Conservation (phyloP, 148 eudicot genomes). For the Persicaria maculosa region DNA sequence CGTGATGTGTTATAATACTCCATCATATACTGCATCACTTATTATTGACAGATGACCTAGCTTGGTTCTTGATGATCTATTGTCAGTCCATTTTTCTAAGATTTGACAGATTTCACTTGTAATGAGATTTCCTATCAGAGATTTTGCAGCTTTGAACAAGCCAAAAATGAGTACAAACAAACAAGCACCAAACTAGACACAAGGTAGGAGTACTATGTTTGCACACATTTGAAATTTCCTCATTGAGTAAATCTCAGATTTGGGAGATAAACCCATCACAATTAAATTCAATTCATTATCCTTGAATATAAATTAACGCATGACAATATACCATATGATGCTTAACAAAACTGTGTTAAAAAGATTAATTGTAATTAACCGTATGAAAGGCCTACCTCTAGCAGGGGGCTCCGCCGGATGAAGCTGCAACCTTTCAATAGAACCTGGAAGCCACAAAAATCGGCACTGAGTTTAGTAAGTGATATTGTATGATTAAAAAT, state of each 20-base stretch:
- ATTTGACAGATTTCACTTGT: too few relatives aligned
- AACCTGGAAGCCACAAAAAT: not conserved
- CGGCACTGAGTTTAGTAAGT: not conserved
- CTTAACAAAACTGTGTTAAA: not conserved
- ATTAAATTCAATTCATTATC: not conserved
- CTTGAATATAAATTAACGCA: not conserved
- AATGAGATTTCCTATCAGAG: too few relatives aligned
- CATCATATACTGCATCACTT: not conserved
- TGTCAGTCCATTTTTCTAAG: too few relatives aligned
- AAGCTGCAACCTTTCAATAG: constrained; percentile 20
- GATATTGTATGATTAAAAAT: not conserved
- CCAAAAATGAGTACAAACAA: not conserved
- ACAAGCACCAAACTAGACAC: too few relatives aligned
- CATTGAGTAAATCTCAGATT: not conserved
- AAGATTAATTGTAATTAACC: not conserved
- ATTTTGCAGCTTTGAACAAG: not conserved
- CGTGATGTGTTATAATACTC: not conserved
- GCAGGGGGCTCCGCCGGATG: constrained; percentile 30
- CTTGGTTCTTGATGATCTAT: too few relatives aligned
- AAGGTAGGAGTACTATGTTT: too few relatives aligned
- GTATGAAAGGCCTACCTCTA: constrained; percentile 38
- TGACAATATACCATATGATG: not conserved
- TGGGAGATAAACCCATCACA: not conserved
- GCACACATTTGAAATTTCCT: too few relatives aligned
- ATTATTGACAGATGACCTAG: not conserved